Conservation (phyloP, 1,284 basidiomycete genomes). For the Papiliotrema nemorosa region DNA sequence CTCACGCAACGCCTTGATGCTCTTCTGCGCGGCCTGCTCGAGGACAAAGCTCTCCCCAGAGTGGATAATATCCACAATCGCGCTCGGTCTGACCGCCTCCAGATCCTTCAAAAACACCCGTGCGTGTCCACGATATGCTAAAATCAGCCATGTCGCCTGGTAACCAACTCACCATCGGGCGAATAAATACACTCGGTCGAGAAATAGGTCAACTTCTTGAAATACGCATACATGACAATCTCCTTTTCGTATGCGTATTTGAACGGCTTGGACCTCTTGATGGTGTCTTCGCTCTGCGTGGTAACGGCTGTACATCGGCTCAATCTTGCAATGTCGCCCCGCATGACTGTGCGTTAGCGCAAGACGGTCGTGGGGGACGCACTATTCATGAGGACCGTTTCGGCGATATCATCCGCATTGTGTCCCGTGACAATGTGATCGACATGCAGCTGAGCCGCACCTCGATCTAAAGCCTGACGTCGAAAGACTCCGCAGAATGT, state of each 20-base stretch:
- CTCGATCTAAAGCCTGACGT: constrained; percentile 91
- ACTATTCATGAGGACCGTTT: constrained; percentile 99
- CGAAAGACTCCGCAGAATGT: constrained; percentile 99
- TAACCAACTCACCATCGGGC: constrained; percentile 60
- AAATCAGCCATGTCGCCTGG: not conserved
- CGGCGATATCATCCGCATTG: constrained; percentile 98
- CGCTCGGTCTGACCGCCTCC: constrained; percentile 86
- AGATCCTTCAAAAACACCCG: constrained; percentile 91
- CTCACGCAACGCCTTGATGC: constrained; percentile 74
- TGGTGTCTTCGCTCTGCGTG: constrained; percentile 88
- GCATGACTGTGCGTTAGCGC: constrained; percentile 65
- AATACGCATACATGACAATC: constrained; percentile 99
- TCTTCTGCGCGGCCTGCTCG: constrained; percentile 69
- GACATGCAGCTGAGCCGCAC: constrained; percentile 80
- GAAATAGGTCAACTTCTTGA: constrained; percentile 97
- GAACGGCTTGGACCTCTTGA: constrained; percentile 96
- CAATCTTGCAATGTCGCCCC: constrained; percentile 91
- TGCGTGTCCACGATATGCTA: constrained; percentile 93
- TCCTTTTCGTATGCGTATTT: constrained; percentile 99
- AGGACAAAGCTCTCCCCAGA: constrained; percentile 86
- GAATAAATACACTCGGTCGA: constrained; percentile 99
- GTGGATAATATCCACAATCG: constrained; percentile 97
- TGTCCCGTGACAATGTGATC: constrained; percentile 99
- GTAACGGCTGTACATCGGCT: constrained; percentile 92
- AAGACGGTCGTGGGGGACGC: constrained; percentile 28